phyloP scores from a whole-genome alignment of 1,284 basidiomycete genomes.

The Ganoderma lucidum region DNA sequence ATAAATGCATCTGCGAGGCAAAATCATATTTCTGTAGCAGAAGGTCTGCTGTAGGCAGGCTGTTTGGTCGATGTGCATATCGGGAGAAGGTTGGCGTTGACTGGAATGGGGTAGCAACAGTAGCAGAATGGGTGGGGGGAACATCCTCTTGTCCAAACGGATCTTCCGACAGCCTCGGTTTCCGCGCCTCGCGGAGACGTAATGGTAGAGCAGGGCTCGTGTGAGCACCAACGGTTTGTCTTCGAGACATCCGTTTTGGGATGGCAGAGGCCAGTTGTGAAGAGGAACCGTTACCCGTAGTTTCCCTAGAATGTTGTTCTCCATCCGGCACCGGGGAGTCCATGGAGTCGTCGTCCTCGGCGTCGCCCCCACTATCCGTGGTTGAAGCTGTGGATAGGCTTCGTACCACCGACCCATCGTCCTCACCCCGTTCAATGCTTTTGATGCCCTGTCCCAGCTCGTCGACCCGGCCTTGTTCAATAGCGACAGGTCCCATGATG shows the following conservation, averaged over 20 bases:
- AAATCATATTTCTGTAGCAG: conserved; percentile 73
- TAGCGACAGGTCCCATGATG: conserved; percentile 82
- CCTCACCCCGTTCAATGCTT: conserved; percentile 57
- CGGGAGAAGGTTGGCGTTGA: conserved; percentile 72
- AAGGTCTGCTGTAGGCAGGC: conserved; percentile 55
- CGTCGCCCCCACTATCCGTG: conserved; percentile 40
- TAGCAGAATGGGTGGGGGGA: conserved; percentile 46
- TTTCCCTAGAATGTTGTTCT: conserved; percentile 8
- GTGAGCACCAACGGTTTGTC: conserved; percentile 66
- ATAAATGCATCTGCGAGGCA: conserved; percentile 74
- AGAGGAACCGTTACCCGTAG: background rate
- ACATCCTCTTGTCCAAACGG: conserved; percentile 75
- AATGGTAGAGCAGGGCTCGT: conserved; percentile 75
- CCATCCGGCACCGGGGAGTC: conserved; percentile 22
- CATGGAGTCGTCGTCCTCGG: conserved; percentile 29
- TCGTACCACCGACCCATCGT: conserved; percentile 43
- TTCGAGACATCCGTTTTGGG: conserved; percentile 42
- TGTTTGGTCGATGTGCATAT: conserved; percentile 53
- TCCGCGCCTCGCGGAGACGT: conserved; percentile 58
- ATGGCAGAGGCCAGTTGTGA: conserved; percentile 13
- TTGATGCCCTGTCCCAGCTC: conserved; percentile 57
- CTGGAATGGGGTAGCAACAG: conserved; percentile 58
- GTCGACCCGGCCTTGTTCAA: conserved; percentile 87
- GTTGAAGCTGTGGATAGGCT: conserved; percentile 26
- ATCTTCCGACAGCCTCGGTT: conserved; percentile 69